Base-by-base conservation (phyloP, 2,329 filamentous ascomycete genomes). In the Teratosphaeria zuluensis region DNA sequence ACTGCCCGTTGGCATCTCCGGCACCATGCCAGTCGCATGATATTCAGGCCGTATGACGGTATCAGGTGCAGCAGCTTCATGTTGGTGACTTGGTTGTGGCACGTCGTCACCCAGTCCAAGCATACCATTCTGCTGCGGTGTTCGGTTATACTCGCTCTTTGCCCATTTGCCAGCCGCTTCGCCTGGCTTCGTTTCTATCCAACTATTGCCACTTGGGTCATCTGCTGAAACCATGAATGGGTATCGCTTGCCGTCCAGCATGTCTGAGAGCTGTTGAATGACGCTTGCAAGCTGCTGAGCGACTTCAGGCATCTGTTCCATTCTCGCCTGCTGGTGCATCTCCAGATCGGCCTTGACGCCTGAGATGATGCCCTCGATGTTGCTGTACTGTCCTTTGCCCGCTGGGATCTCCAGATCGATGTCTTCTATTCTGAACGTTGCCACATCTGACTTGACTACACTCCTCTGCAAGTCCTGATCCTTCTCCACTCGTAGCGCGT, bases 181-280 rank as follows among this genome's bases (percentile, higher is more conserved):
- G 31, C 75, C 68, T 62, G 89, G 83, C 64, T 91, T 88, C 14
- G 94, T 94, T 54, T 95, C 88, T 68, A 99, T 96, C 81, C 92
- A 97, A 1, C 91, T 96, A 80, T 99, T 99, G 57, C 94, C 94
- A 0, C 92, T 89, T 2, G 90, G 88, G 72, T 99, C 94, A 71
- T 99, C 91, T 54, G 96, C 79, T 48, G 84, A 87, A 54, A 99
- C 76, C 55, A 90, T 88, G 81, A 99, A 96, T 28, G 94, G 94
- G 71, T 95, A 92, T 6, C 81, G 81, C 31, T 86, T 80, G 55
- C 91, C 89, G 2, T 82, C 81, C 9, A 95, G 76, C 85, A 97
- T 96, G 58, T 86, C 82, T 60, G 84, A 81, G 14, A 91, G 81
- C 65, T 85, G 88, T 52, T 81, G 74, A 61, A 97, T 87, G 56